These are phyloP conservation scores for Coniosporium tulheliwenetii DNA, from an alignment of 2,329 filamentous ascomycete species.

Conservation along the genomic window DNA sequence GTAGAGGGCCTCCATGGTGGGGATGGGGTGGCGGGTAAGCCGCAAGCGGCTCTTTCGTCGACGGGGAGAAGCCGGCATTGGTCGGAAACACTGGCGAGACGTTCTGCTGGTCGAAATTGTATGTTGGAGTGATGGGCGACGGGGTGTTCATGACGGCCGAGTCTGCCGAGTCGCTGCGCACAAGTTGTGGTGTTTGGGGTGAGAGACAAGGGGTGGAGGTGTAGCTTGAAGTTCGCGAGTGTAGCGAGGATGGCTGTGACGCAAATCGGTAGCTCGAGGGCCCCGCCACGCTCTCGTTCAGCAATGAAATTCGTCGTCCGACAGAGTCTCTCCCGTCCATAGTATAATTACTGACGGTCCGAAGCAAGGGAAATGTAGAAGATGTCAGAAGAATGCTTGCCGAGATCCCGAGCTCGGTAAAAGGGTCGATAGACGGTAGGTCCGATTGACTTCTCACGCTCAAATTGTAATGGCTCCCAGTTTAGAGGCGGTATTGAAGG, in stretches of 20 bases:
- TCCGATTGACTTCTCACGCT: too few species aligned
- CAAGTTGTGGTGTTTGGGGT: slow-evolving; percentile 28
- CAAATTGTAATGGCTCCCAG: too few species aligned
- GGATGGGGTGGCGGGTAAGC: slow-evolving; percentile 1
- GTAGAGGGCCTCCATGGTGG: neutral
- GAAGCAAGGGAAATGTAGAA: too few species aligned
- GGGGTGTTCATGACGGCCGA: slow-evolving; percentile 25
- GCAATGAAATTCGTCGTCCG: slow-evolving; percentile 33
- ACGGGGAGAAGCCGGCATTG: neutral
- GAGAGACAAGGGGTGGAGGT: slow-evolving; percentile 29
- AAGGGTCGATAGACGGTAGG: too few species aligned
- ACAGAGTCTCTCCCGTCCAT: slow-evolving; percentile 37
- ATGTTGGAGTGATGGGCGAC: slow-evolving; percentile 31
- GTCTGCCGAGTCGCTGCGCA: slow-evolving; percentile 30
- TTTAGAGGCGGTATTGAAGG: too few species aligned
- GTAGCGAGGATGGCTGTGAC: slow-evolving; percentile 13
- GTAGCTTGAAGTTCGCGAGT: slow-evolving; percentile 26
- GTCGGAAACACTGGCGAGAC: neutral
- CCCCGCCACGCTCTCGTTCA: slow-evolving; percentile 25
- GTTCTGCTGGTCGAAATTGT: slow-evolving; percentile 7
- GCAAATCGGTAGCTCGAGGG: slow-evolving; percentile 5
- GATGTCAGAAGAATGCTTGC: too few species aligned
- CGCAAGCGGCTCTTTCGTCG: neutral
- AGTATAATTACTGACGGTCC: too few species aligned
- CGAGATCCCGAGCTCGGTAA: too few species aligned